Evolutionary conservation across 192 early-diverging fungal genomes (phyloP).

Genomic region (Coemansia sp.): DNA sequence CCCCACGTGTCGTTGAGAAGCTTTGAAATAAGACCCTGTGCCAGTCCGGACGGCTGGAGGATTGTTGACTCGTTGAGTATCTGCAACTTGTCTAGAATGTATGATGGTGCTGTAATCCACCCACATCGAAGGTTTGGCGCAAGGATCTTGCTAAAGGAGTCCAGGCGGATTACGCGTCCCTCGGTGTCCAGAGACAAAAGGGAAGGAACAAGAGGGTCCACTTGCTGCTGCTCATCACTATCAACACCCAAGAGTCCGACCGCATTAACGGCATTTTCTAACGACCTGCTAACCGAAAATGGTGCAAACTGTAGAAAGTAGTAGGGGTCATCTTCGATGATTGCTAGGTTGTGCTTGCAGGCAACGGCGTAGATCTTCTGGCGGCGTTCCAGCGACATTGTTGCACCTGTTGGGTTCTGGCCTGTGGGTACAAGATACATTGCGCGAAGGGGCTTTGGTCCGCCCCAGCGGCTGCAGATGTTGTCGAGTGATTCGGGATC

Average conservation of each 20-base stretch:
- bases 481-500: constrained; percentile 60
- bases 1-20: constrained; percentile 80
- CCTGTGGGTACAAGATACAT: constrained; percentile 83
- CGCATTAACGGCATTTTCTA: background rate
- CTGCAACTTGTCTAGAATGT: constrained; percentile 75
- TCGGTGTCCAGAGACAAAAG: constrained; percentile 89
- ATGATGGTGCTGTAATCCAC: constrained; percentile 68
- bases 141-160: constrained; percentile 91
- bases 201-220: constrained; percentile 59
- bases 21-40: constrained; percentile 73
- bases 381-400: constrained; percentile 75
- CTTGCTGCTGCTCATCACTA: background rate
- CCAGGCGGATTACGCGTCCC: constrained; percentile 86
- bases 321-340: constrained; percentile 96
- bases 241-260: background rate
- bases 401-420: constrained; percentile 87
- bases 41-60: constrained; percentile 83
- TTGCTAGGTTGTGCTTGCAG: constrained; percentile 74
- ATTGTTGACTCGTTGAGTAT: constrained; percentile 79
- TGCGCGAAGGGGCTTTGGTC: constrained; percentile 46
- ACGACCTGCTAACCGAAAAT: background rate
- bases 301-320: constrained; percentile 78
- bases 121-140: constrained; percentile 86
- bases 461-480: constrained; percentile 56
- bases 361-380: constrained; percentile 76